These are phyloP conservation scores for Mucor sp. DNA, from an alignment of 371 early-diverging fungal species.

Conservation along the genomic window DNA sequence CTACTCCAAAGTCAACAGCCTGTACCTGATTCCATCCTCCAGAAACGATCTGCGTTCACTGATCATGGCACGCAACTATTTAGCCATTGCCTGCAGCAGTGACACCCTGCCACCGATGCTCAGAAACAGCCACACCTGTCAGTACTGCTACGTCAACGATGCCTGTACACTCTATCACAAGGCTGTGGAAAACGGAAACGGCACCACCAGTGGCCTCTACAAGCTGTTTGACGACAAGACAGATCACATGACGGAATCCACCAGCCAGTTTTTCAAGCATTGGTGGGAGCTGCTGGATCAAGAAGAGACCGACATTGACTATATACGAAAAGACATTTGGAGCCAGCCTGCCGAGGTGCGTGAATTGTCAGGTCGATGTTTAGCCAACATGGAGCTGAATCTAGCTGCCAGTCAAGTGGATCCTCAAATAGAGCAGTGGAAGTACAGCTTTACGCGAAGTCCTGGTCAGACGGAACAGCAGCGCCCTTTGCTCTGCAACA, in stretches of 20 bases:
- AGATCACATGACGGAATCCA: slow-evolving; percentile 59
- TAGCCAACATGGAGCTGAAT: slow-evolving; percentile 25
- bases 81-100: slow-evolving; percentile 58
- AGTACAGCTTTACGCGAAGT: slow-evolving; percentile 18
- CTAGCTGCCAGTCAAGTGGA: not conserved
- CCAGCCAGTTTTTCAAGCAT: slow-evolving; percentile 69
- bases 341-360: slow-evolving; percentile 52
- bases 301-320: slow-evolving; percentile 78
- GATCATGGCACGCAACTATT: slow-evolving; percentile 73
- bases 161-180: slow-evolving; percentile 77
- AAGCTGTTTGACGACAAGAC: slow-evolving; percentile 64
- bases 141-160: slow-evolving; percentile 65
- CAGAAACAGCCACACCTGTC: slow-evolving; percentile 65
- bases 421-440: slow-evolving; percentile 8
- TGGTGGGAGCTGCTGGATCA: slow-evolving; percentile 81
- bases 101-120: slow-evolving; percentile 71
- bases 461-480: not conserved
- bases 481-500: slow-evolving; percentile 47
- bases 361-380: slow-evolving; percentile 37
- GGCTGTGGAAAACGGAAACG: slow-evolving; percentile 70
- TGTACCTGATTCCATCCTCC: slow-evolving; percentile 62
- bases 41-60: slow-evolving; percentile 73
- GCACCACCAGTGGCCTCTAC: slow-evolving; percentile 54
- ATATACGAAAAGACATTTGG: slow-evolving; percentile 83
- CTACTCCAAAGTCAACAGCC: slow-evolving; percentile 70